phyloP scores from a whole-genome alignment of 1,139 yeast genomes.

The Kluyveromyces sp. region DNA sequence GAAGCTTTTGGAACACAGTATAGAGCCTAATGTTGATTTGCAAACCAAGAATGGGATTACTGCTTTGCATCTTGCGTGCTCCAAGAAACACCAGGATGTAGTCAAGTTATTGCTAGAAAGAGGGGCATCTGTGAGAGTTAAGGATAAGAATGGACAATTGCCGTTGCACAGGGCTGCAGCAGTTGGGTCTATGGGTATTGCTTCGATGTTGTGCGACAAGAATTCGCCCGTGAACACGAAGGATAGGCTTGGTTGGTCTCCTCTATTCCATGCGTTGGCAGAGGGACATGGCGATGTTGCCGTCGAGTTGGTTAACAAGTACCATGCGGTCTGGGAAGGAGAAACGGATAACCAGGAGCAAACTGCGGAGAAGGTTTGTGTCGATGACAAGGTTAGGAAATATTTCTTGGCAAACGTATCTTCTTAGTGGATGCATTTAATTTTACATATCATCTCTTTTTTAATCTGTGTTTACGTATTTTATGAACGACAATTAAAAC shows the following conservation, averaged over 20 bases:
- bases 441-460: too few species aligned
- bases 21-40: slow-evolving; percentile 41
- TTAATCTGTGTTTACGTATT: too few species aligned
- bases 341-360: slow-evolving; percentile 45
- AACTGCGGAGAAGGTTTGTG: slow-evolving; percentile 54
- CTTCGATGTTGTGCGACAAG: slow-evolving; percentile 36
- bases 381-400: slow-evolving; percentile 48
- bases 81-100: slow-evolving; percentile 53
- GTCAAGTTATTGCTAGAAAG: slow-evolving; percentile 45
- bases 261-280: slow-evolving; percentile 83
- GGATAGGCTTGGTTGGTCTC: slow-evolving; percentile 75
- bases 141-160: slow-evolving; percentile 58
- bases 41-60: slow-evolving; percentile 64
- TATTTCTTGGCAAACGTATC: slow-evolving; percentile 29
- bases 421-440: too few species aligned
- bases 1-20: slow-evolving; percentile 35
- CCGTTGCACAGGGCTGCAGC: slow-evolving; percentile 84
- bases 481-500: too few species aligned
- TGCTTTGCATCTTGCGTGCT: slow-evolving; percentile 65
- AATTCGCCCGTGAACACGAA: slow-evolving; percentile 60
- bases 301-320: slow-evolving; percentile 42
- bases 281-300: slow-evolving; percentile 87
- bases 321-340: slow-evolving; percentile 56
- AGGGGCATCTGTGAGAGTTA: slow-evolving; percentile 54
- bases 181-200: slow-evolving; percentile 54